These are phyloP conservation scores for Colletotrichum sp. DNA, from an alignment of 2,329 filamentous ascomycete species.

Conservation along the genomic window DNA sequence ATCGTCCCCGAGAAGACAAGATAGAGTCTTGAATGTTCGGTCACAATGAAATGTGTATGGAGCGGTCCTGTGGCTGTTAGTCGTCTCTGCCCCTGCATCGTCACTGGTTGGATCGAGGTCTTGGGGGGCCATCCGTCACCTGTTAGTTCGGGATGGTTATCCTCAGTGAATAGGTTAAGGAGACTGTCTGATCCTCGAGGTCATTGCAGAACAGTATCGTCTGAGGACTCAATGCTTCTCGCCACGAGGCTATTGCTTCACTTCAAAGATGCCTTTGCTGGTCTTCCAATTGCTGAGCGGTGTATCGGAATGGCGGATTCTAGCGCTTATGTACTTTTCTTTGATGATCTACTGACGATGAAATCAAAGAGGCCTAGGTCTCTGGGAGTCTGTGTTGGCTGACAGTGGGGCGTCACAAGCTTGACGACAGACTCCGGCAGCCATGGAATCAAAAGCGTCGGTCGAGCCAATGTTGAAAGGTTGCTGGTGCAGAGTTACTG, in stretches of 20 bases:
- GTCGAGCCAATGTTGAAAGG: fast-evolving
- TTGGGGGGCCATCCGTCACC: no score
- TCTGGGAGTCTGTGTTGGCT: fast-evolving
- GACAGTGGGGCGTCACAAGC: fast-evolving
- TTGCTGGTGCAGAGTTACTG: no score
- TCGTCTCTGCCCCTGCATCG: no score
- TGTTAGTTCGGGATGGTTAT: background rate
- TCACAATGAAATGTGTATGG: no score
- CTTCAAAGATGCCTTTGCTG: background rate
- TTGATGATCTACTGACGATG: no score
- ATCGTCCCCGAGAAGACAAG: no score
- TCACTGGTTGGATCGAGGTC: no score
- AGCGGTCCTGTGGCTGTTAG: fast-evolving
- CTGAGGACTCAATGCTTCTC: background rate
- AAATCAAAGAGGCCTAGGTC: fast-evolving
- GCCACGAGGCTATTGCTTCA: background rate
- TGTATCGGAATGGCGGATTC: fast-evolving
- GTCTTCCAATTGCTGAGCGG: background rate
- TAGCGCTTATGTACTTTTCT: fast-evolving
- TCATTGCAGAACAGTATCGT: fast-evolving
- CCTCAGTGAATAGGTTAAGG: fast-evolving
- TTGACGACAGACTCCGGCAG: background rate
- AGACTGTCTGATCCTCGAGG: fast-evolving
- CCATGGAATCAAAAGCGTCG: background rate
- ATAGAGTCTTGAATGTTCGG: no score